Evolutionary conservation across 306 rosid genomes (phyloP), one percentile per base, ranked within the genome.

Genomic region (Inga laurina): DNA sequence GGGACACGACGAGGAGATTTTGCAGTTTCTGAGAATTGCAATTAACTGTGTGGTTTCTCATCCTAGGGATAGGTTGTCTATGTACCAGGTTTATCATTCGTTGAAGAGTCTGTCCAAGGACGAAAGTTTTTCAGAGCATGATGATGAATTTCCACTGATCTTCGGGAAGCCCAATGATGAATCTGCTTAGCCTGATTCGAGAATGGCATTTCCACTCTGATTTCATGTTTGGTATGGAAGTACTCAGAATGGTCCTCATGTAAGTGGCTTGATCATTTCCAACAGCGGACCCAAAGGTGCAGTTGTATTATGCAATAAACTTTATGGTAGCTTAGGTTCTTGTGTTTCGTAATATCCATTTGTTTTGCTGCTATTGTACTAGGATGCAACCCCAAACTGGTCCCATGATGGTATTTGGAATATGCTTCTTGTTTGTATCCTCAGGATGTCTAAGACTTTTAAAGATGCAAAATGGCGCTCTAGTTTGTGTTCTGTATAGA

Each of bases 21-120:
- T 92, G 74, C 94, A 94, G 91, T 85, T 92, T 76, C 84, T 96
- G 84, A 96, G 88, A 79, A 82, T 94, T 32, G 98, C 98, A 6
- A 70, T 71, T 34, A 87, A 81, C 68, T 96, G 97, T 67, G 92
- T 94, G 65, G 85, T 89, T 83, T 81, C 94, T 81, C 90, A 92
- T 52, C 92, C 99, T 30, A 91, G 86, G 77, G 97, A 94, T 68
- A 91, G 99, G 91, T 89, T 88, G 93, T 94, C 99, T 3, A 92
- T 96, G 98, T 94, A 89, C 88, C 97, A 94, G 85, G 97, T 90
- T 87, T 94, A 96, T 89, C 89, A 92, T 52, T 83, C 94, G 2
- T 75, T 96, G 85, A 96, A 89, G 90, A 73, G 79, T 30, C 52
- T 92, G 84, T 85, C 85, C 49, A 86, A 74, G 79, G 93, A 90